Base-by-base conservation (phyloP, 345 rosid species). In the Salix caprea region DNA sequence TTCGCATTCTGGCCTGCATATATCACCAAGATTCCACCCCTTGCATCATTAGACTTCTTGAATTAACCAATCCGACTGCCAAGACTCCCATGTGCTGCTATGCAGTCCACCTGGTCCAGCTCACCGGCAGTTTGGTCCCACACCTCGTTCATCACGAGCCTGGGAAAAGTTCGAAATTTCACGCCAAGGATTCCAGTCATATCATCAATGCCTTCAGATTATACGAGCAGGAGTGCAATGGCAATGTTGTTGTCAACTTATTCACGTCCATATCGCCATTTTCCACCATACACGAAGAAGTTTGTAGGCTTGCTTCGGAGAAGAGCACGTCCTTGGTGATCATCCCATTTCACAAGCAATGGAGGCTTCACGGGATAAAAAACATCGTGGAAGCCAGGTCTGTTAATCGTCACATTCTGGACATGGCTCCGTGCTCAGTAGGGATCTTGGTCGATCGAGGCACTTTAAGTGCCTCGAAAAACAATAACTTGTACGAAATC, bases 241-340 rank as follows among this genome's bases (percentile, higher is more conserved):
- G 83, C n/a, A 58, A 60, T 30, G 65, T 85, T 28, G 77, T 71
- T 67, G 84, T 86, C 67, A 89, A 83, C 34, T 80, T 82, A 39
- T 88, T 82, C 74, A 82, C 85, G 19, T 90, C 88, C 46, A 76
- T 86, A 1, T 79, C 92, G 1, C 91, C 92, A 3, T 82, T 75
- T 68, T 72, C 83, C 16, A 81, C 87, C 10, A 87, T 89, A 77
- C 87, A 89, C 60, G 79, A 89, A 10, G 89, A 88, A 42, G 80
- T 87, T 8, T 89, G 91, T 79, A 84, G 89, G 28, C 82, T 90
- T 21, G 89, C 92, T 1, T 65, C 85, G 7, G 86, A 88, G 81
- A 87, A 85, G 86, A 76, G 87, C 54, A 84, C 87, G 11, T 80
- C 87, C 19, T 9, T 90, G 68, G 65, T 86, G 32, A 85, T 87